Base-by-base conservation (phyloP, 805 yeast species). In the Metschnikowia corniflorae region DNA sequence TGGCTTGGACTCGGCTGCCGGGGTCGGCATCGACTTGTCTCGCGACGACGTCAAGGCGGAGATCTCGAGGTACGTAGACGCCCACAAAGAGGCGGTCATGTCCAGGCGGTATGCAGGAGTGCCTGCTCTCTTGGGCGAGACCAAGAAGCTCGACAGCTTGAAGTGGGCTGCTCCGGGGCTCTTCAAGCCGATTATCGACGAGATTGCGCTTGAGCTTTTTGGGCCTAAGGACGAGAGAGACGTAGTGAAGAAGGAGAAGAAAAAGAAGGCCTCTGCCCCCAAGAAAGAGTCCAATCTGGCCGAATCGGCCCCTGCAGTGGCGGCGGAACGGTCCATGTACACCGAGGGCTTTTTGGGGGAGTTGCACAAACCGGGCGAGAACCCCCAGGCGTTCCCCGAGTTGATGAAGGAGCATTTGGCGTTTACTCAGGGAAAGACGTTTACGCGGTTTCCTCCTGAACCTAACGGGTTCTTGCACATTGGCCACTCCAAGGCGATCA, bases 191-290 rank as follows among this genome's bases (percentile, higher is more conserved):
- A 72, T 78, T 16, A 82, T 93, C 49, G 98, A 93, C 58, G 78
- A 73, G 28, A 77, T 83, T 53, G 66, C 88, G n/a, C 60, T 84
- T 43, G 77, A 65, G 27, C 61, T 82, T 10, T 65, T 89, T 40
- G 98, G 98, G 25, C 97, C 97, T 36, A 91, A 91, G 61, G 98
- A 93, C 58, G 97, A 89, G 57, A 79, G 97, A 47, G 98, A 93
- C 60, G 70, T 80, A 16, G 71, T 80, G 35, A 83, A 83, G 64
- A 83, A 83, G 69, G 87, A 84, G 62, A 78, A 82, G 68, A 79
- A 79, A 57, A 68, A 73, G 58, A 72, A 73, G 57, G 52, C 55
- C 6, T 29, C 40, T 5, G 42, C 32, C 16, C 39, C 32, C 21
- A 49, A 49, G 20, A 55, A 54, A 33, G 44, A 49, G 12, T 25